Conservation (phyloP, 73 alveolate genomes). For the Effrenium voratum region DNA sequence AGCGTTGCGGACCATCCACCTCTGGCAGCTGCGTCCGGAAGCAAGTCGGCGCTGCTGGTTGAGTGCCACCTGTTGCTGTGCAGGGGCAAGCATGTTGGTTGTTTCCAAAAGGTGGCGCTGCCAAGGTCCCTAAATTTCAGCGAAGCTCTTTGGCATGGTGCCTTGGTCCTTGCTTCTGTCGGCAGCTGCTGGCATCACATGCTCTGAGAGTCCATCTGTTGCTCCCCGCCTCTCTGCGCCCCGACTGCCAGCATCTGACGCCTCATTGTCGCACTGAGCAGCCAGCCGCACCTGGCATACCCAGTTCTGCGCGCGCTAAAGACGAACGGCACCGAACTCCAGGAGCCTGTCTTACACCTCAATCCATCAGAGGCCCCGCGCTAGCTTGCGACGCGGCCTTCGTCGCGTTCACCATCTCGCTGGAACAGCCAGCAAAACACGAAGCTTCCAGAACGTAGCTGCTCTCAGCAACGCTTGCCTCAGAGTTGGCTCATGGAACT, state of each 20-base stretch:
- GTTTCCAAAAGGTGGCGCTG: no score
- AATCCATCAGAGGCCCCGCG: not conserved
- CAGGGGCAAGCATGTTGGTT: no score
- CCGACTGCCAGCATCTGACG: not conserved
- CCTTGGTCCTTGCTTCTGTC: no score
- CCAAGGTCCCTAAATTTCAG: no score
- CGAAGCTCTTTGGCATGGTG: no score
- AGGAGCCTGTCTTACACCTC: no score
- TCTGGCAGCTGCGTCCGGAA: not conserved
- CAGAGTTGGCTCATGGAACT: not conserved
- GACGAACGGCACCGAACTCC: not conserved
- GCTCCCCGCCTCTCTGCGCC: not conserved
- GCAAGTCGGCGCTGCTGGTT: not conserved
- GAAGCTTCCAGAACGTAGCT: not conserved
- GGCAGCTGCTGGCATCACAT: no score
- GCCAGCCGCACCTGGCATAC: constrained; percentile 22
- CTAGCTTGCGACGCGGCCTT: not conserved
- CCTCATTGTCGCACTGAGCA: not conserved
- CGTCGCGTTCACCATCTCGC: not conserved
- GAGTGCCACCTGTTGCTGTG: not conserved
- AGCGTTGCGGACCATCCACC: constrained; percentile 2
- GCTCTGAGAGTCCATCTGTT: no score
- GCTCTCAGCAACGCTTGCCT: constrained; percentile 14
- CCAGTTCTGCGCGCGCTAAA: not conserved
- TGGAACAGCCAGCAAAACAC: constrained; percentile 13